Percentiles rank a stretch among this genome's conserved stretches.
Conservation (phyloP, 140 eudicot genomes). For the Senecio squalidus region DNA sequence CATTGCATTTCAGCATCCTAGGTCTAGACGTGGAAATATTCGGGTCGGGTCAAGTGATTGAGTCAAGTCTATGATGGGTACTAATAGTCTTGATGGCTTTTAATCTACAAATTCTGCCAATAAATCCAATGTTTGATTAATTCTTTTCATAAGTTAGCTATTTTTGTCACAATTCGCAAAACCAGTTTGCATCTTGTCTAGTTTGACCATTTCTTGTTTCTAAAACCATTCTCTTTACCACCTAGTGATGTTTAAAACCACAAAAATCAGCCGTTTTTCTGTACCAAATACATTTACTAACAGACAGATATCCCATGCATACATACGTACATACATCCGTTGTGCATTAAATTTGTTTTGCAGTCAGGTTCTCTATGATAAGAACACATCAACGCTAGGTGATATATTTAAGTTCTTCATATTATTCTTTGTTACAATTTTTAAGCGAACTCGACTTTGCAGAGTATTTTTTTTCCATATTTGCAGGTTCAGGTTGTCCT, state of each 20-base stretch:
- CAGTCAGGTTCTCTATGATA: slow-evolving; percentile 45
- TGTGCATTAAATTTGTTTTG: slow-evolving; percentile 1
- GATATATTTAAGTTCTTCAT: slow-evolving; percentile 14
- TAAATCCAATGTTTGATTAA: too few relatives aligned
- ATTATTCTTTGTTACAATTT: neutral
- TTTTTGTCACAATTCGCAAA: neutral
- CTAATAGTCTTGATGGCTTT: too few relatives aligned
- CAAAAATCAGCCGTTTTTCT: too few relatives aligned
- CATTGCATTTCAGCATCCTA: neutral
- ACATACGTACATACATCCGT: neutral
- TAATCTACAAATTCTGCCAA: too few relatives aligned
- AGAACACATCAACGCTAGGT: slow-evolving; percentile 26
- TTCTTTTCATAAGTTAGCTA: too few relatives aligned
- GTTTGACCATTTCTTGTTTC: too few relatives aligned
- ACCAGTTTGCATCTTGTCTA: neutral
- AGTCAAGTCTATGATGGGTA: too few relatives aligned
- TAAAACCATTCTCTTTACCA: too few relatives aligned
- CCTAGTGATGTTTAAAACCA: too few relatives aligned
- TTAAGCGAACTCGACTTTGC: slow-evolving; percentile 12
- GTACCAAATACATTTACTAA: neutral
- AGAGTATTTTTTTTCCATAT: slow-evolving; percentile 25
- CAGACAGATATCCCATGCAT: neutral
- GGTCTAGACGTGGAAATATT: too few relatives aligned
- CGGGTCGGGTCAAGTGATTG: too few relatives aligned
- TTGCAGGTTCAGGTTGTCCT: slow-evolving; percentile 73